Evolutionary conservation across 345 rosid genomes (phyloP).

Genomic region (Angophora floribunda): DNA sequence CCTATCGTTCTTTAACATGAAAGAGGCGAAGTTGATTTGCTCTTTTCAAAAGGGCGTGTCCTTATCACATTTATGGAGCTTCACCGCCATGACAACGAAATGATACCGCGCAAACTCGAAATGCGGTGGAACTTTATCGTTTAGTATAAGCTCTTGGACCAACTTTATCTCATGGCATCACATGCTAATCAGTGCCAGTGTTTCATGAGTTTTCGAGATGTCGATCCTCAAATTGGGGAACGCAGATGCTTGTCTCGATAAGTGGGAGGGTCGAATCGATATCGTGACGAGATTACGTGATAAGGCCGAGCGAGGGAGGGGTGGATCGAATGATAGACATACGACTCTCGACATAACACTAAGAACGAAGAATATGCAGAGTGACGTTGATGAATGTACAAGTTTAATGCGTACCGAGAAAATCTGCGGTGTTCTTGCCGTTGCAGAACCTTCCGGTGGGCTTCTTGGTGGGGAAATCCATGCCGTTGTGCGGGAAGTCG

Average conservation of each 20-base stretch:
- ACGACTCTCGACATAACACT: background rate
- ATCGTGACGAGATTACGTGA: background rate
- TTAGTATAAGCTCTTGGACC: background rate
- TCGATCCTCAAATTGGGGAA: background rate
- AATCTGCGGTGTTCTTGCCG: slow-evolving; percentile 56
- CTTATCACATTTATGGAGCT: background rate
- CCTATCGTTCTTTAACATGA: background rate
- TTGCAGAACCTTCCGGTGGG: slow-evolving; percentile 49
- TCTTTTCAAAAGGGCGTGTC: background rate
- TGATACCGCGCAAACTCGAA: background rate
- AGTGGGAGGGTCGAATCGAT: background rate
- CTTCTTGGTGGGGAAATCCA: slow-evolving; percentile 31
- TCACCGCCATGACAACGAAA: background rate
- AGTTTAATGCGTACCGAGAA: slow-evolving; percentile 14
- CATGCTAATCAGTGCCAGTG: background rate
- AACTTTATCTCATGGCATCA: background rate
- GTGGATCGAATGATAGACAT: background rate
- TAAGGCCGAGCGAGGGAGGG: background rate
- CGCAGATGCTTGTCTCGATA: background rate
- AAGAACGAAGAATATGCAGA: background rate
- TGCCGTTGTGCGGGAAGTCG: slow-evolving; percentile 37
- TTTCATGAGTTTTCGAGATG: background rate
- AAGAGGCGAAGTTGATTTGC: background rate
- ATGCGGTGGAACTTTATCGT: background rate
- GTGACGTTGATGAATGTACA: background rate